Conservation (phyloP, 108 stramenopile genomes). For the Pseudonitzschia multistriata region DNA sequence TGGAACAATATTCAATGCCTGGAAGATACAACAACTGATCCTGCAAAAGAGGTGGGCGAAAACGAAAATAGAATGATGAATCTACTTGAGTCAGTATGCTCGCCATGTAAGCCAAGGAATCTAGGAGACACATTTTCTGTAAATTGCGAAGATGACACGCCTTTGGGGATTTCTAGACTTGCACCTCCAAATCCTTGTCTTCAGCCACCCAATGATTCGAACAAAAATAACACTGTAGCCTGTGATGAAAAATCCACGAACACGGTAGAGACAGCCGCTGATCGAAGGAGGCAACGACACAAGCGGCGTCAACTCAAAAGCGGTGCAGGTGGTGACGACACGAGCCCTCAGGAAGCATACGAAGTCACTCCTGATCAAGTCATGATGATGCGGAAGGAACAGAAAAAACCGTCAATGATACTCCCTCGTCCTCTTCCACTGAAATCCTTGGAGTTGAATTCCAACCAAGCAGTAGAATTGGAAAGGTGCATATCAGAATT, state of each 20-base stretch:
- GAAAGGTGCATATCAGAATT: constrained; percentile 71
- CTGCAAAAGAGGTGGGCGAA: background rate
- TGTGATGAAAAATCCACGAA: constrained; percentile 3
- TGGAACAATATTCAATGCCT: constrained; percentile 21
- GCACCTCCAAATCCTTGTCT: constrained; percentile 18
- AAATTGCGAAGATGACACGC: constrained; percentile 2
- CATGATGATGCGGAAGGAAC: constrained; percentile 4
- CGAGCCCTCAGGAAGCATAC: constrained; percentile 29
- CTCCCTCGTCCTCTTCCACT: constrained; percentile 18
- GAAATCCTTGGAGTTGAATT: constrained; percentile 32
- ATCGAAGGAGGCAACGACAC: constrained; percentile 31
- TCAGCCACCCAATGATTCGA: background rate
- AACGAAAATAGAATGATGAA: constrained; percentile 4
- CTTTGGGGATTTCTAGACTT: constrained; percentile 28
- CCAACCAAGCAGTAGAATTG: constrained; percentile 32
- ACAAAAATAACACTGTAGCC: background rate
- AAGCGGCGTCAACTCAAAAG: constrained; percentile 9
- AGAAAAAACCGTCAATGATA: background rate
- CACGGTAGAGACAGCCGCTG: constrained; percentile 28
- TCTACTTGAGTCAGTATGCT: constrained; percentile 18
- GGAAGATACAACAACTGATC: constrained; percentile 24
- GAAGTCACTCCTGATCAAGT: constrained; percentile 36
- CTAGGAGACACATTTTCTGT: constrained; percentile 11
- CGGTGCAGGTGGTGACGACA: background rate
- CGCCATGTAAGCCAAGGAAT: constrained; percentile 22